phyloP scores from a whole-genome alignment of 2,329 filamentous ascomycete genomes.

The Sclerotinia glacialis region DNA sequence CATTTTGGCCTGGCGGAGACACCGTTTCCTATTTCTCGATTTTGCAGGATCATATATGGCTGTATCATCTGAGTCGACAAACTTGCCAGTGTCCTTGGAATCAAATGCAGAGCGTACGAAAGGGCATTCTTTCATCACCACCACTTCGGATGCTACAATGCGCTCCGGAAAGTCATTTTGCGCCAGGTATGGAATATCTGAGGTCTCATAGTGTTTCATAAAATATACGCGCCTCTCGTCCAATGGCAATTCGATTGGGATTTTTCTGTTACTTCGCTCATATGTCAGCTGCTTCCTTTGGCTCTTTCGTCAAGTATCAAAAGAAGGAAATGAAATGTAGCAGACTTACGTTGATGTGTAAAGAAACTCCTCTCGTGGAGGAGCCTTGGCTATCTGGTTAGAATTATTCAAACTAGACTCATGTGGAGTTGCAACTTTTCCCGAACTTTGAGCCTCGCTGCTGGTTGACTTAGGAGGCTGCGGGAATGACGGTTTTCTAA shows the following conservation, averaged over 20 bases:
- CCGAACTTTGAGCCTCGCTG: too few species aligned
- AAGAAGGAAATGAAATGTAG: not conserved
- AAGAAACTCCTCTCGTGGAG: not conserved
- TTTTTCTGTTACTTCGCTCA: not conserved
- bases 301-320: not conserved
- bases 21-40: not conserved
- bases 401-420: too few species aligned
- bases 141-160: not conserved
- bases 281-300: not conserved
- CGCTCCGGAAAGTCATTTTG: not conserved
- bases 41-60: not conserved
- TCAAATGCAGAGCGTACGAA: not conserved
- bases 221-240: not conserved
- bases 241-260: not conserved
- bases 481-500: not conserved
- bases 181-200: not conserved
- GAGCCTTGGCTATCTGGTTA: too few species aligned
- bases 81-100: not conserved
- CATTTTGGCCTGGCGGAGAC: not conserved
- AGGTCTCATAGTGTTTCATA: not conserved
- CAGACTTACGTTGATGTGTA: not conserved
- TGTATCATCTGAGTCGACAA: not conserved
- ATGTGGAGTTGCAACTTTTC: too few species aligned
- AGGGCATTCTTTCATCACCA: not conserved
- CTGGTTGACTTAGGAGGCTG: not conserved